A percentile compares a stretch with the other conserved stretches of the same genome.
Evolutionary conservation across 306 rosid genomes (phyloP).

Genomic region (Urtica urens): DNA sequence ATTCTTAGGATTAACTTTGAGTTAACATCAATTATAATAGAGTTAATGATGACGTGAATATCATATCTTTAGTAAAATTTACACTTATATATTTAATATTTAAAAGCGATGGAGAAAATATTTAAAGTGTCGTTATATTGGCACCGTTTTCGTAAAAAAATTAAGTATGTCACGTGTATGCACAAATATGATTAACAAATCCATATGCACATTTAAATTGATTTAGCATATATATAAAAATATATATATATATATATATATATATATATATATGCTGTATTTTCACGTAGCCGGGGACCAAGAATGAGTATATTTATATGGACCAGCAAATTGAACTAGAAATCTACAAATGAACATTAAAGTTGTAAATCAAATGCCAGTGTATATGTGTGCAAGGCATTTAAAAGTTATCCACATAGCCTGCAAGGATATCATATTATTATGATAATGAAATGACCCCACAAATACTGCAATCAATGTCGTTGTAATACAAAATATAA

Average conservation of each 20-base stretch:
- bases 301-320: not conserved
- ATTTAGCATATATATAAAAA: too few relatives aligned
- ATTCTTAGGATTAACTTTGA: too few relatives aligned
- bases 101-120: too few relatives aligned
- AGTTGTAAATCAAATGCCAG: not conserved
- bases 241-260: not conserved
- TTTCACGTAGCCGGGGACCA: not conserved
- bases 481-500: not conserved
- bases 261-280: not conserved
- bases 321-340: not conserved
- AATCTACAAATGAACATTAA: not conserved
- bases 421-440: not conserved
- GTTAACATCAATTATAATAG: too few relatives aligned
- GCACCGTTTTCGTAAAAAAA: not conserved
- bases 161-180: too few relatives aligned
- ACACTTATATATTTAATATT: too few relatives aligned
- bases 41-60: too few relatives aligned
- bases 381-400: not conserved
- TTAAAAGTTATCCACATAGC: not conserved
- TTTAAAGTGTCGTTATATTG: too few relatives aligned
- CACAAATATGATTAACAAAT: not conserved
- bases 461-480: not conserved
- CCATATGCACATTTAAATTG: not conserved
- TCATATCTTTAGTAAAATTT: too few relatives aligned
- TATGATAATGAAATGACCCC: not conserved